Conservation (phyloP, 2,329 filamentous ascomycete genomes). For the Claviceps capensis region DNA sequence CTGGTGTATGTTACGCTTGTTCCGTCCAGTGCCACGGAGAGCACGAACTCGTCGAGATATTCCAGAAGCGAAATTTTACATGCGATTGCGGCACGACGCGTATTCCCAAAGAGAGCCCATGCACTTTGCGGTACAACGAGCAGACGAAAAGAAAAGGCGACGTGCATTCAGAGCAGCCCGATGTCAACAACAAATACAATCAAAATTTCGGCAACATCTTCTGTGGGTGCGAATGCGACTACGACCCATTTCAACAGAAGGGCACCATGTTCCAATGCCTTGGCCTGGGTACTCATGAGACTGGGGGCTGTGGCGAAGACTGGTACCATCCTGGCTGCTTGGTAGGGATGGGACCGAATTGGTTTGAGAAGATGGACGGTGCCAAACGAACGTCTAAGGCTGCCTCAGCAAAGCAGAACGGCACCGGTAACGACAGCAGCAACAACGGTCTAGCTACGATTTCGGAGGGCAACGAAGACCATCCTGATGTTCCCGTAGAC, state of each 20-base stretch:
- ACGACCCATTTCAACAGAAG: constrained; percentile 78
- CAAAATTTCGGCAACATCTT: constrained; percentile 91
- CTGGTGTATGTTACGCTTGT: constrained; percentile 91
- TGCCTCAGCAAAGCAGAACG: constrained; percentile 6
- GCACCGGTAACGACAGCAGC: no score
- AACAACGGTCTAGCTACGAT: constrained; percentile 30
- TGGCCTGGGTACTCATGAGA: constrained; percentile 64
- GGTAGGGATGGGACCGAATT: constrained; percentile 63
- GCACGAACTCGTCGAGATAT: constrained; percentile 88
- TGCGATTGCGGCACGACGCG: constrained; percentile 92
- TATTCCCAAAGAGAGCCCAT: constrained; percentile 56
- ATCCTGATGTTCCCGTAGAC: constrained; percentile 10
- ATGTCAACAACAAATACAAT: constrained; percentile 73
- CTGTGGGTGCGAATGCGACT: constrained; percentile 78
- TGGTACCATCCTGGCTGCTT: constrained; percentile 96
- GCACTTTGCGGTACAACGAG: constrained; percentile 59
- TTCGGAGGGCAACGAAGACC: constrained; percentile 30
- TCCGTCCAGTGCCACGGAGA: constrained; percentile 95
- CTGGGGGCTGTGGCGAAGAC: constrained; percentile 87
- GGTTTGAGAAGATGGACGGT: constrained; percentile 43
- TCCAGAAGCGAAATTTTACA: constrained; percentile 87
- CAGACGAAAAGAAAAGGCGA: constrained; percentile 61
- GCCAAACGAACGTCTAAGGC: constrained; percentile 17
- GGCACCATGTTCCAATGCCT: constrained; percentile 98
- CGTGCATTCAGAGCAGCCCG: constrained; percentile 62